Percentiles rank a stretch among this genome's conserved stretches.
Conservation (phyloP, 225 moss, liverwort and hornwort genomes). For the Takakia lepidozioides region DNA sequence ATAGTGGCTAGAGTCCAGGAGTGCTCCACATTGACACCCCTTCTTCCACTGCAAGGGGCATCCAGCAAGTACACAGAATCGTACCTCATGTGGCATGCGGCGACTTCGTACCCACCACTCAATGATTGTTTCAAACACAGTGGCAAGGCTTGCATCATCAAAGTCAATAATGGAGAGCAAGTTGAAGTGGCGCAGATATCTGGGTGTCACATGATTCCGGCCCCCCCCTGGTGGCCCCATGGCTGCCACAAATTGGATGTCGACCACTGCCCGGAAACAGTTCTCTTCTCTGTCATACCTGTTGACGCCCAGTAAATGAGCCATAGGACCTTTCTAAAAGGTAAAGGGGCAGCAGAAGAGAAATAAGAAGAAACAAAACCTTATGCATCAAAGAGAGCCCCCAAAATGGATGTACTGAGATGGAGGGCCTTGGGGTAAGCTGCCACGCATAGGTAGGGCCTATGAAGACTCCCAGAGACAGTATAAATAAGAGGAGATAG, state of each 20-base stretch:
- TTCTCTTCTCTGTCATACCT: slow-evolving; percentile 75
- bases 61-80: background rate
- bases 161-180: slow-evolving; percentile 59
- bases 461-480: too few relatives aligned
- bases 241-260: slow-evolving; percentile 62
- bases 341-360: too few relatives aligned
- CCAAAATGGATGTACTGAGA: too few relatives aligned
- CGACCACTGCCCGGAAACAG: slow-evolving; percentile 38
- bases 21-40: too few relatives aligned
- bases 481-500: background rate
- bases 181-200: slow-evolving; percentile 58
- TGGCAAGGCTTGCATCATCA: slow-evolving; percentile 48
- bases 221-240: slow-evolving; percentile 77
- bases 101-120: slow-evolving; percentile 65
- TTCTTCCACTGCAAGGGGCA: background rate
- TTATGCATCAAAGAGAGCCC: too few relatives aligned
- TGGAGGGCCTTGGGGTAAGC: too few relatives aligned
- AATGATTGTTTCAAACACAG: slow-evolving; percentile 59
- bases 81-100: slow-evolving; percentile 45
- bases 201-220: slow-evolving; percentile 50
- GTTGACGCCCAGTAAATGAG: too few relatives aligned
- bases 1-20: too few relatives aligned
- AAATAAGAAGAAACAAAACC: too few relatives aligned
- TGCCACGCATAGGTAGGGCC: too few relatives aligned
- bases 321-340: too few relatives aligned